phyloP scores from a whole-genome alignment of 306 rosid genomes.

The Rubus idaeus region DNA sequence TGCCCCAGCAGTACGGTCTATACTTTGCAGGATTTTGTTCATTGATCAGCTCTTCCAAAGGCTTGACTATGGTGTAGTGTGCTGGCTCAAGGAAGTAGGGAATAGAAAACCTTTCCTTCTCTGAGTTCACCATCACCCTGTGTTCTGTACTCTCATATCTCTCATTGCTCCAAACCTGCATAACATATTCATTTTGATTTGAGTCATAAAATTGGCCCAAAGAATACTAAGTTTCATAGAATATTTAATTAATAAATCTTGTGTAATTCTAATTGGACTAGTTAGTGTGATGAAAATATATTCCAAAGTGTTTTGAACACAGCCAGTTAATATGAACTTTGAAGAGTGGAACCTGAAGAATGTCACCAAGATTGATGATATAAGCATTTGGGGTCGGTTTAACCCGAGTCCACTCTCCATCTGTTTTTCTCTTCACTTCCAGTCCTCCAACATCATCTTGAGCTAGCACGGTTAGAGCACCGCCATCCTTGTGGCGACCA shows the following conservation, averaged over 20 bases:
- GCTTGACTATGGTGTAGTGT: slow-evolving; percentile 46
- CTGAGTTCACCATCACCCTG: slow-evolving; percentile 45
- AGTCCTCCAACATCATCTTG: slow-evolving; percentile 71
- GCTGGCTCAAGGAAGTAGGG: slow-evolving; percentile 54
- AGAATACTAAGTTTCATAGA: not conserved
- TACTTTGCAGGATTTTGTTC: slow-evolving; percentile 47
- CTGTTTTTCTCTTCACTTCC: slow-evolving; percentile 52
- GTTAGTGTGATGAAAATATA: not conserved
- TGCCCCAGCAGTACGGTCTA: slow-evolving; percentile 58
- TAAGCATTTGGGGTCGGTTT: slow-evolving; percentile 59
- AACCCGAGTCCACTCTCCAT: slow-evolving; percentile 63
- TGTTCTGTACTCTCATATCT: slow-evolving; percentile 66
- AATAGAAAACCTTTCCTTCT: slow-evolving; percentile 48
- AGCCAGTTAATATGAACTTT: not conserved
- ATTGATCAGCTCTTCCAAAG: slow-evolving; percentile 40
- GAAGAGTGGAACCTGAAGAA: slow-evolving; percentile 43
- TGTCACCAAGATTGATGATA: slow-evolving; percentile 60
- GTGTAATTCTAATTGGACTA: not conserved
- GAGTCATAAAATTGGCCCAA: not conserved
- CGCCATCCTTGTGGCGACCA: slow-evolving; percentile 59
- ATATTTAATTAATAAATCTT: not conserved
- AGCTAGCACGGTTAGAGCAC: slow-evolving; percentile 53
- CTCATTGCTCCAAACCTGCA: slow-evolving; percentile 53
- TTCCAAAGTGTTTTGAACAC: not conserved
- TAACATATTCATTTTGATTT: not conserved